Percentiles rank a stretch among this genome's conserved stretches.
These are phyloP conservation scores for Geotrichum phurueaensis DNA, from an alignment of 1,139 yeast species.

Conservation along the genomic window DNA sequence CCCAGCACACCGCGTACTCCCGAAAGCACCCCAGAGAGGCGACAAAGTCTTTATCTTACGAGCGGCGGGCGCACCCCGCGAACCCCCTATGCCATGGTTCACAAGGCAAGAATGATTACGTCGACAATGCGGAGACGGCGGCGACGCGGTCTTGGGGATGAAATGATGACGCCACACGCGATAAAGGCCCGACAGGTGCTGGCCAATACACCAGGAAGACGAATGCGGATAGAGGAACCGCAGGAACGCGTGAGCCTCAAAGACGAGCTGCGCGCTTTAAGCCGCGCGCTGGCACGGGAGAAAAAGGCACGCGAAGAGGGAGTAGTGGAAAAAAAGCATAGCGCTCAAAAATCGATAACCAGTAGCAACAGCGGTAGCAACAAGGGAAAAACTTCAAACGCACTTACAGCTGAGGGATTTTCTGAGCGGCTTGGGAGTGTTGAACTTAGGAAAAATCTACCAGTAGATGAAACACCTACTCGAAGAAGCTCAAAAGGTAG, in stretches of 20 bases:
- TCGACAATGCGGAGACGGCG: conserved; percentile 14
- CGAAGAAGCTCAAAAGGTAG: background rate
- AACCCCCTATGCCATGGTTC: conserved; percentile 16
- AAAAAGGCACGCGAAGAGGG: conserved; percentile 3
- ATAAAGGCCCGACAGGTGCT: conserved; percentile 9
- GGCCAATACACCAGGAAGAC: conserved; percentile 8
- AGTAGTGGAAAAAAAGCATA: background rate
- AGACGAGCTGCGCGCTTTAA: conserved; percentile 10
- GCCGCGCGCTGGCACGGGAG: conserved; percentile 12
- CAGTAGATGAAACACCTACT: background rate
- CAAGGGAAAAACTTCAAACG: background rate
- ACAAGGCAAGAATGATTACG: conserved; percentile 14
- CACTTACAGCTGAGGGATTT: background rate
- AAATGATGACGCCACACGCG: conserved; percentile 12
- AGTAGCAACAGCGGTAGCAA: background rate
- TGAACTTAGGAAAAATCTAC: background rate
- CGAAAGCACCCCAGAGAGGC: background rate
- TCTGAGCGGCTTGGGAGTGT: background rate
- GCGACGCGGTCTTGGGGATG: conserved; percentile 6
- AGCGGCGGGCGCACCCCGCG: conserved; percentile 11
- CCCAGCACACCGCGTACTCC: conserved; percentile 12
- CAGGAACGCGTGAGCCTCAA: conserved; percentile 9
- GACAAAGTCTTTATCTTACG: background rate
- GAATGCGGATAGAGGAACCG: background rate
- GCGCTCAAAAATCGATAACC: background rate